Conservation (phyloP, 306 rosid species). For the Astragalus glycyphyllos region DNA sequence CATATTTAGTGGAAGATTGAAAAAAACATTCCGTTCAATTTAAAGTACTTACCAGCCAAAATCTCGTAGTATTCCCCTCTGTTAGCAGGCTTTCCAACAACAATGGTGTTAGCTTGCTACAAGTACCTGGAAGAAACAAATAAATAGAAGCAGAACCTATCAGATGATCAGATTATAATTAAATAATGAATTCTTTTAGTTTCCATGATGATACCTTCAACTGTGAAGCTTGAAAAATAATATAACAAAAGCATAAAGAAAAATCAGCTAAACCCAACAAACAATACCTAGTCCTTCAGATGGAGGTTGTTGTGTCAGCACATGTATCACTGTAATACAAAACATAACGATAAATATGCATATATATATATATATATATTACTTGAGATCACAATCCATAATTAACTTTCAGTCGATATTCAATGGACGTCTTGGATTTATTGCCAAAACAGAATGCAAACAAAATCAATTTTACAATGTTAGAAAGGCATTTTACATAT, state of each 20-base stretch:
- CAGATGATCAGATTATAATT: slow-evolving; percentile 30
- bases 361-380: not conserved
- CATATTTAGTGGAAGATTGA: slow-evolving; percentile 33
- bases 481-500: slow-evolving; percentile 14
- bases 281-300: slow-evolving; percentile 72
- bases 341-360: slow-evolving; percentile 29
- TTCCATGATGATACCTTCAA: slow-evolving; percentile 8
- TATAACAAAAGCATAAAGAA: slow-evolving; percentile 27
- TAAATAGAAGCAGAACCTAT: slow-evolving; percentile 36
- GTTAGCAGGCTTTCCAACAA: slow-evolving; percentile 86
- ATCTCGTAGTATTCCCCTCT: slow-evolving; percentile 79
- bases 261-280: slow-evolving; percentile 35
- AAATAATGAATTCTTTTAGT: slow-evolving; percentile 20
- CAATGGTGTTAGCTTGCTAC: slow-evolving; percentile 81
- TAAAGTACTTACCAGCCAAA: slow-evolving; percentile 75
- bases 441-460: slow-evolving; percentile 21
- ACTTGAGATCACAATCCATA: slow-evolving; percentile 19
- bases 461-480: slow-evolving; percentile 22
- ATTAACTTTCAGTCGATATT: slow-evolving; percentile 30
- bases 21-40: slow-evolving; percentile 41
- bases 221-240: slow-evolving; percentile 11
- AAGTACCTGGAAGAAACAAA: slow-evolving; percentile 56
- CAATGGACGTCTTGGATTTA: slow-evolving; percentile 11
- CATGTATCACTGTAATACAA: slow-evolving; percentile 66
- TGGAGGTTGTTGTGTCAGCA: slow-evolving; percentile 81